Evolutionary conservation across 73 alveolate species (phyloP).

Genomic region (Tetrahymena malaccensis): DNA sequence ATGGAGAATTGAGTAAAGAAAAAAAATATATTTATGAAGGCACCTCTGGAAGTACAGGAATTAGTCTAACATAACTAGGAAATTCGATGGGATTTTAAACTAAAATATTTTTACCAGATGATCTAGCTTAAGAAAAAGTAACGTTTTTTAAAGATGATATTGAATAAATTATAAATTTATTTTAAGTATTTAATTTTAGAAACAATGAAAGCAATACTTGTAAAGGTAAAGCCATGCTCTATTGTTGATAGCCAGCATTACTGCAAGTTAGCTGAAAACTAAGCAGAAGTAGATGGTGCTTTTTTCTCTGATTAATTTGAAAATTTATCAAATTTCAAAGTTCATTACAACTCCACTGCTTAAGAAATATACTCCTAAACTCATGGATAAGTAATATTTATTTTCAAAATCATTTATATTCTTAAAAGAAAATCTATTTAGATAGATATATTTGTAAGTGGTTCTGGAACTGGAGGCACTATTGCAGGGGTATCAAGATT

Average conservation of each 20-base stretch:
- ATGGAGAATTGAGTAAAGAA: neutral
- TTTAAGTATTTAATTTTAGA: neutral
- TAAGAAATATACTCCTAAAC: slow-evolving; percentile 73
- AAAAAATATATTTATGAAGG: neutral
- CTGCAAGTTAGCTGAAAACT: slow-evolving; percentile 16
- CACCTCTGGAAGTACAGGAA: slow-evolving; percentile 30
- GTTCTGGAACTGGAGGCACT: slow-evolving; percentile 93
- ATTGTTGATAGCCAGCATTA: slow-evolving; percentile 34
- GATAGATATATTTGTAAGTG: slow-evolving; percentile 75
- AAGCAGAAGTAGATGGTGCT: slow-evolving; percentile 47
- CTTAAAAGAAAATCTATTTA: neutral
- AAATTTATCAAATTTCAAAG: slow-evolving; percentile 68
- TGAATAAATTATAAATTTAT: neutral
- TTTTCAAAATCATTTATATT: neutral
- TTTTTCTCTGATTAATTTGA: slow-evolving; percentile 78
- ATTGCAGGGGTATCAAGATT: slow-evolving; percentile 74
- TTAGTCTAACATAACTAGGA: slow-evolving; percentile 19
- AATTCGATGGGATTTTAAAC: slow-evolving; percentile 14
- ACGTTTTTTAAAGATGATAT: neutral
- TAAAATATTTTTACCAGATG: slow-evolving; percentile 7
- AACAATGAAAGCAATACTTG: neutral
- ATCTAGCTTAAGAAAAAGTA: slow-evolving; percentile 6
- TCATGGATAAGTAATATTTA: slow-evolving; percentile 9
- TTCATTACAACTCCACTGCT: slow-evolving; percentile 79
- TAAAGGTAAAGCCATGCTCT: slow-evolving; percentile 21